Conservation (phyloP, 208 protist genomes). For the Zelonia costaricensis region DNA sequence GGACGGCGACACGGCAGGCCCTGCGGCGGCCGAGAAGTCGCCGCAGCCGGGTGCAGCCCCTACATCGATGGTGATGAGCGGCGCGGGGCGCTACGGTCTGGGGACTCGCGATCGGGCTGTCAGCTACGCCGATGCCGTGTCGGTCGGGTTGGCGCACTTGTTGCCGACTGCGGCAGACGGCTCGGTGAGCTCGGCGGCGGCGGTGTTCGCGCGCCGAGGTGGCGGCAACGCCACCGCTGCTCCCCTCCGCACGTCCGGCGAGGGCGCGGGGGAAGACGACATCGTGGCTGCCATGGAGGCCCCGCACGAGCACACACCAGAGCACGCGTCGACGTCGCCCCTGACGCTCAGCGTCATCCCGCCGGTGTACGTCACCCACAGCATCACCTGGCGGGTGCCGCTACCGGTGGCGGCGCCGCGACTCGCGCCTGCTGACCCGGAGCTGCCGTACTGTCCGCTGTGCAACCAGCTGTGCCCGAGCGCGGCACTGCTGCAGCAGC, state of each 20-base stretch:
- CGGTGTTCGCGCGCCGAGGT: background rate
- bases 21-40: no score
- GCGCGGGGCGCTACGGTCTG: slow-evolving; percentile 3
- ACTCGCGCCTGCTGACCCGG: background rate
- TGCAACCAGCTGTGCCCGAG: slow-evolving; percentile 42
- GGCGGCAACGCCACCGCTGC: no score
- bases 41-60: background rate
- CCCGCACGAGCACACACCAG: background rate
- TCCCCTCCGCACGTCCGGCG: background rate
- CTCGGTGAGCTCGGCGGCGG: slow-evolving; percentile 5
- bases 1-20: background rate
- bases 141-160: slow-evolving; percentile 36
- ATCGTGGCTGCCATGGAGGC: background rate
- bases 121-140: slow-evolving; percentile 23
- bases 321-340: background rate
- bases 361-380: slow-evolving; percentile 48
- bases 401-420: slow-evolving; percentile 2
- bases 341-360: slow-evolving; percentile 42
- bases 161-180: slow-evolving; percentile 32
- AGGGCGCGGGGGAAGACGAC: slow-evolving; percentile 1
- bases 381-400: slow-evolving; percentile 59
- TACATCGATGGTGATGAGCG: background rate
- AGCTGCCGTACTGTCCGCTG: slow-evolving; percentile 47
- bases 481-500: slow-evolving; percentile 17
- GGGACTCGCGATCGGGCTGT: slow-evolving; percentile 20